A percentile compares a stretch with the other conserved stretches of the same genome.
Conservation (phyloP, 2,329 filamentous ascomycete genomes). For the Zarea fungicola region DNA sequence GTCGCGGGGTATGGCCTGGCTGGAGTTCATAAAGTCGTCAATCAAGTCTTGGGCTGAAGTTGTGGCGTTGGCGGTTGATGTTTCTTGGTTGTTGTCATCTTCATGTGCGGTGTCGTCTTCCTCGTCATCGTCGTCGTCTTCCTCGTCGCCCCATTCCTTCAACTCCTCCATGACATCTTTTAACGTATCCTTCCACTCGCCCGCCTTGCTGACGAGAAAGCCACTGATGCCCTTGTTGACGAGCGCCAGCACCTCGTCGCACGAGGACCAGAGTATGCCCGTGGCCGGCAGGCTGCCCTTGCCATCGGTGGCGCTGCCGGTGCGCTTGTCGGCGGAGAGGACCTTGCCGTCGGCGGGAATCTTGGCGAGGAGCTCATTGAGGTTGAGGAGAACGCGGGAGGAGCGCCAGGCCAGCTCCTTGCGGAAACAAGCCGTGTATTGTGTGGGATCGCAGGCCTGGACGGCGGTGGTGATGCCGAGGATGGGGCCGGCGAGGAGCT, state of each 20-base stretch:
- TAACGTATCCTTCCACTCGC: constrained; percentile 68
- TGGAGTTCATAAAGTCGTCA: constrained; percentile 62
- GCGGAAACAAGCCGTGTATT: constrained; percentile 59
- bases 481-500: constrained; percentile 68
- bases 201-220: constrained; percentile 64
- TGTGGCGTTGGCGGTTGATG: constrained; percentile 25
- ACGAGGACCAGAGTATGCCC: constrained; percentile 77
- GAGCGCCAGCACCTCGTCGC: constrained; percentile 65
- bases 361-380: constrained; percentile 53
- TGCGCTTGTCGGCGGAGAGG: constrained; percentile 26
- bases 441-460: constrained; percentile 55
- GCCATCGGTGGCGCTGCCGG: constrained; percentile 30
- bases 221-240: constrained; percentile 63
- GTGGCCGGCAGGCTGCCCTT: constrained; percentile 60
- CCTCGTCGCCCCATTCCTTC: constrained; percentile 79
- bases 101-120: constrained; percentile 36
- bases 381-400: constrained; percentile 56
- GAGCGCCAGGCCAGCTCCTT: constrained; percentile 58
- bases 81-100: constrained; percentile 38
- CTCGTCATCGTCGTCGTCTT: constrained; percentile 54
- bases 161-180: constrained; percentile 81
- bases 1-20: constrained; percentile 55
- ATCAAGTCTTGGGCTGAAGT: constrained; percentile 51
- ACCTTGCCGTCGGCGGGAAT: constrained; percentile 56
- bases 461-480: constrained; percentile 68